These are phyloP conservation scores for Cyclocybe aegerita DNA, from an alignment of 768 basidiomycete genomes.

Conservation along the genomic window DNA sequence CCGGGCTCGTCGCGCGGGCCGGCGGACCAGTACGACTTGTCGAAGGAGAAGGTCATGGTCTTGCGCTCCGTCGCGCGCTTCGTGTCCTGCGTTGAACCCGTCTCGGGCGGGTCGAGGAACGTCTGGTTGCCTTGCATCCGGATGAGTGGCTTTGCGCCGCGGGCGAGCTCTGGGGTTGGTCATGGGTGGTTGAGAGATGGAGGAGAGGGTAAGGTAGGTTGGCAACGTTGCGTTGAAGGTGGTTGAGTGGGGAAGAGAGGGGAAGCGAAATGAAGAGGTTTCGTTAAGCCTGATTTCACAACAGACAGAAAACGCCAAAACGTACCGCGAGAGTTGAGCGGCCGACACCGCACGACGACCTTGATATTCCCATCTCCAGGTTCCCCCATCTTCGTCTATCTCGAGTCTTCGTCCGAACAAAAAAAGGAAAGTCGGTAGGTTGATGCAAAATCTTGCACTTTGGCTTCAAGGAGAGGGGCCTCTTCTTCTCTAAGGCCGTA, in stretches of 20 bases:
- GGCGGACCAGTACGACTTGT: conserved; percentile 98
- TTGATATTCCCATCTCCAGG: conserved; percentile 88
- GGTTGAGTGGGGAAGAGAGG: not conserved
- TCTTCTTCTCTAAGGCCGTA: too few species aligned
- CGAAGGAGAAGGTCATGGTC: conserved; percentile 89
- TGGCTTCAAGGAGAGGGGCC: too few species aligned
- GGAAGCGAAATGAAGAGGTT: not conserved
- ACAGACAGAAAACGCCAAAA: conserved; percentile 6
- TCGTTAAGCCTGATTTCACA: not conserved
- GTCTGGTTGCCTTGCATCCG: conserved; percentile 96
- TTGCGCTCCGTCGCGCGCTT: conserved; percentile 90
- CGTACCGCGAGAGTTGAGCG: conserved; percentile 92
- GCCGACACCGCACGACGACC: conserved; percentile 93
- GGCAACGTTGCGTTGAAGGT: not conserved
- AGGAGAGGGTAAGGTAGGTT: conserved; percentile 1
- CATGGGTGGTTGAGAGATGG: not conserved
- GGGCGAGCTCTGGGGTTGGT: conserved; percentile 68
- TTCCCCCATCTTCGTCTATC: conserved; percentile 56
- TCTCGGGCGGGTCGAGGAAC: conserved; percentile 86
- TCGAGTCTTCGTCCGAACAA: not conserved
- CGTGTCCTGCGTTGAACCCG: conserved; percentile 61
- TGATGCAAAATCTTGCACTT: too few species aligned
- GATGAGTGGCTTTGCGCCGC: conserved; percentile 92
- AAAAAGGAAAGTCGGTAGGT: too few species aligned
- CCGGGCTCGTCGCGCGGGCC: conserved; percentile 84